Base-by-base conservation (phyloP, 2,329 filamentous ascomycete species). In the Colletotrichum shisoi region DNA sequence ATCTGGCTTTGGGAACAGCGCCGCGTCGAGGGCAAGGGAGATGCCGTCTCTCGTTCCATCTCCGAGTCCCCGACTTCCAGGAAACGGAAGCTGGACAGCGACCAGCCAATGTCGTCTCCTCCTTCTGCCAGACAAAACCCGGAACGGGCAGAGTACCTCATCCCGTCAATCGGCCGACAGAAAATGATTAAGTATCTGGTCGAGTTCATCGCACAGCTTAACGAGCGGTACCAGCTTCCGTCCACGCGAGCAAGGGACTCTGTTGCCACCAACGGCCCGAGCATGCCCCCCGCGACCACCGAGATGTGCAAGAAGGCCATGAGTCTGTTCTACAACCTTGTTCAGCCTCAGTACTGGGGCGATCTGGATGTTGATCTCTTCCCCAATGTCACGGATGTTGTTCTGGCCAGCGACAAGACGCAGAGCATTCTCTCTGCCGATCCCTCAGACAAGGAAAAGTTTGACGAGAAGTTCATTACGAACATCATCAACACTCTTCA, bases 141-240 rank as follows among this genome's bases (percentile, higher is more conserved):
- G 31, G 88, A 89, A 56, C 83, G 84, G 67, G 78, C 80, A 0
- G 91, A 93, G 63, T 94, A 91, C 71, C 83, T 86, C 69, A 89
- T 94, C 31, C 87, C 91, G 9, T 76, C 85, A 0, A 76, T 85
- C 1, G 87, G 91, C 61, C 87, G 94, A 21, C 85, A 89, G 49
- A 90, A 93, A 77, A 90, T 99, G 82, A 86, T 97, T 54, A 97
- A 97, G 78, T 99, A 98, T 74, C 85, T 99, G 39, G 91, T 98
- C 37, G 92, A 95, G 68, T 98, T 98, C 78, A 97, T 98, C 72
- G 94, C 93, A 1, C 91, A 93, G 57, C 84, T 97, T 24, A 90
- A 91, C 19, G 95, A 98, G 77, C 88, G 94, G 40, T 97, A 91
- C 75, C 89, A 89, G 21, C 86, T 93, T 24, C 90, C 90, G 15